phyloP scores from a whole-genome alignment of 1,284 basidiomycete genomes.

The Heliocybe sulcata region DNA sequence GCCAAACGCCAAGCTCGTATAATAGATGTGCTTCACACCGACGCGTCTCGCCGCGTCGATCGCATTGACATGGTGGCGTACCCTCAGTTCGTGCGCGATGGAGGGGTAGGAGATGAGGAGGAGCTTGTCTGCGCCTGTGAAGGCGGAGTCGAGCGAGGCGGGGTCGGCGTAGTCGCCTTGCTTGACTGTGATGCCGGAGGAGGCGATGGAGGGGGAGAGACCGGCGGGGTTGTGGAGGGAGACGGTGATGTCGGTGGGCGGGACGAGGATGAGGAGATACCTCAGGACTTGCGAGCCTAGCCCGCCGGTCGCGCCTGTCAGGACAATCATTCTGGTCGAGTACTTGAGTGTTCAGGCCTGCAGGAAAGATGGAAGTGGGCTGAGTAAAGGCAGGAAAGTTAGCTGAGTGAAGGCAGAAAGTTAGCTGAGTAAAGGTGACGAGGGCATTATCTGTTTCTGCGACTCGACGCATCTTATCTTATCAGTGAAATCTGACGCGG shows the following conservation, averaged over 20 bases:
- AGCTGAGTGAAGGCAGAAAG: too few species aligned
- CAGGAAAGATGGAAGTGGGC: too few species aligned
- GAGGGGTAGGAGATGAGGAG: conserved; percentile 30
- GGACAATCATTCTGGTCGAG: conserved; percentile 16
- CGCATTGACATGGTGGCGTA: conserved; percentile 23
- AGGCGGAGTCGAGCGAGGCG: conserved; percentile 23
- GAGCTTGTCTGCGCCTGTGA: conserved; percentile 25
- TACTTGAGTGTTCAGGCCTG: too few species aligned
- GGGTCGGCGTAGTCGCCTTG: conserved; percentile 25
- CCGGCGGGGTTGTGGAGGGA: conserved; percentile 27
- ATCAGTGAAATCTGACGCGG: too few species aligned
- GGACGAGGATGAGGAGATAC: conserved; percentile 20
- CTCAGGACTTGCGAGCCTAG: conserved; percentile 28
- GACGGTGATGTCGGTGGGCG: conserved; percentile 22
- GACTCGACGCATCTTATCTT: too few species aligned
- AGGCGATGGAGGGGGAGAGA: conserved; percentile 12
- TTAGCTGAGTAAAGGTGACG: too few species aligned
- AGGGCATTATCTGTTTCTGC: too few species aligned
- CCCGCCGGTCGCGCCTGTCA: conserved; percentile 29
- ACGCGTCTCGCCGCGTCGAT: conserved; percentile 29
- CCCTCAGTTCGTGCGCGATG: conserved; percentile 25
- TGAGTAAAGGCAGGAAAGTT: too few species aligned
- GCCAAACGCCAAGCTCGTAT: conserved; percentile 30
- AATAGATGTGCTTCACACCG: conserved; percentile 27
- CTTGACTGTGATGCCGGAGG: conserved; percentile 22